These are phyloP conservation scores for Acrodontium crateriforme DNA, from an alignment of 2,329 filamentous ascomycete genomes.

Conservation along the genomic window DNA sequence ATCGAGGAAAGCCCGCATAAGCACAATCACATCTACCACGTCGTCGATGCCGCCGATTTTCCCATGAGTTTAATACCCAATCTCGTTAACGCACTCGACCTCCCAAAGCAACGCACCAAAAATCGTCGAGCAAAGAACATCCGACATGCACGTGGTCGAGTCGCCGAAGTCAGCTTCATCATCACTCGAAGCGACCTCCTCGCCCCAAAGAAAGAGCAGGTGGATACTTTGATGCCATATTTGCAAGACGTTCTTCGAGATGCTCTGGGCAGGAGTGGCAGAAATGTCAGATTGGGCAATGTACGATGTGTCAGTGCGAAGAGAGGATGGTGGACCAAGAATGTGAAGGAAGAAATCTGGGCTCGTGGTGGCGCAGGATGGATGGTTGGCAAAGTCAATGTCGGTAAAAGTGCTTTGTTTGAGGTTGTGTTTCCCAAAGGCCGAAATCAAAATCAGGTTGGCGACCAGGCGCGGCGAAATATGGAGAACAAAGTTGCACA, in stretches of 20 bases:
- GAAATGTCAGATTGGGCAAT: constrained; percentile 72
- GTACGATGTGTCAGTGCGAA: constrained; percentile 75
- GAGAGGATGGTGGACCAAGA: constrained; percentile 78
- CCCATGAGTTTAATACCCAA: constrained; percentile 81
- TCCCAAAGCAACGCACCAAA: constrained; percentile 60
- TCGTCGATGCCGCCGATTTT: constrained; percentile 91
- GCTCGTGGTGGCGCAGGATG: constrained; percentile 72
- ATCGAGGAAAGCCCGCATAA: constrained; percentile 80
- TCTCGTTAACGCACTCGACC: constrained; percentile 54
- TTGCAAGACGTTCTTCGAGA: constrained; percentile 63
- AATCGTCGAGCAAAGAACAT: constrained; percentile 62
- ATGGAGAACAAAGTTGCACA: not conserved
- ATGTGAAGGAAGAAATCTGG: constrained; percentile 77
- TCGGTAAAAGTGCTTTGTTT: constrained; percentile 89
- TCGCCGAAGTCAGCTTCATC: constrained; percentile 75
- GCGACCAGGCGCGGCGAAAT: not conserved
- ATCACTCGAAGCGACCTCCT: constrained; percentile 81
- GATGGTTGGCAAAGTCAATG: constrained; percentile 97
- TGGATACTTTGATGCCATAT: constrained; percentile 77
- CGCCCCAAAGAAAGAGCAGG: constrained; percentile 68
- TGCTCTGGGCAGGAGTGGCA: constrained; percentile 53
- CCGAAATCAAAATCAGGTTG: constrained; percentile 19
- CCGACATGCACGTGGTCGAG: constrained; percentile 52
- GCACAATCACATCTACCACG: constrained; percentile 88
- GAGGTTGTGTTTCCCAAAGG: constrained; percentile 73